phyloP scores from a whole-genome alignment of 768 basidiomycete species.

The Piloderma croceum region DNA sequence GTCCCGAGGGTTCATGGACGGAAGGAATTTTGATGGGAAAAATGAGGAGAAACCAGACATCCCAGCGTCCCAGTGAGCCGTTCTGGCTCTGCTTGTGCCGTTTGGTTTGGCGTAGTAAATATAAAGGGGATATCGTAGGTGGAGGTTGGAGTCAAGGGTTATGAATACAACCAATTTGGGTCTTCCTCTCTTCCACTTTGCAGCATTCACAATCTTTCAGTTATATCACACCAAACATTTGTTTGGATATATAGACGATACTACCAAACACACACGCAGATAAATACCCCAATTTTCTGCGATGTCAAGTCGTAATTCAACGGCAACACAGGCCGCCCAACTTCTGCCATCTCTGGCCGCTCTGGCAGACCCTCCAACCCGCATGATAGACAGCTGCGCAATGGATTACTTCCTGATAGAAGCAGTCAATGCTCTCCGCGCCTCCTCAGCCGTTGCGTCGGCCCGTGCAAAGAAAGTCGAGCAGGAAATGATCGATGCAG shows the following conservation, averaged over 20 bases:
- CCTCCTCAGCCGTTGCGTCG: constrained; percentile 68
- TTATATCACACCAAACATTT: too few species aligned
- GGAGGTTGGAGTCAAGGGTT: too few species aligned
- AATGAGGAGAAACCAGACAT: constrained; percentile 44
- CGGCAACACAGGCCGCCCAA: constrained; percentile 16
- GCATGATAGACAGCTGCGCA: constrained; percentile 57
- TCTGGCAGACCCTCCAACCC: constrained; percentile 59
- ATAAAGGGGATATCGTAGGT: constrained; percentile 33
- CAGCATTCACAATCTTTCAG: background rate
- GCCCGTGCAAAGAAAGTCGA: constrained; percentile 64
- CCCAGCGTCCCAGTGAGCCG: background rate
- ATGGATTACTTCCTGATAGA: constrained; percentile 89
- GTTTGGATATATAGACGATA: too few species aligned
- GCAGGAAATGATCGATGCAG: constrained; percentile 74
- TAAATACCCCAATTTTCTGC: background rate
- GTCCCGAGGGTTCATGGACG: constrained; percentile 51
- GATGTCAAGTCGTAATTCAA: background rate
- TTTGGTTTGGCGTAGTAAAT: constrained; percentile 19
- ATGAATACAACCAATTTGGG: background rate
- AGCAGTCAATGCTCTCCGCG: constrained; percentile 65
- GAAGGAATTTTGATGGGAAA: constrained; percentile 45
- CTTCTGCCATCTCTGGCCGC: constrained; percentile 34
- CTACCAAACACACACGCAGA: background rate
- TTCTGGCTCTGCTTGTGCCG: background rate
- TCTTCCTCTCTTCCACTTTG: background rate